phyloP scores from a whole-genome alignment of 805 yeast genomes.

The Barnettozyma siamensis region DNA sequence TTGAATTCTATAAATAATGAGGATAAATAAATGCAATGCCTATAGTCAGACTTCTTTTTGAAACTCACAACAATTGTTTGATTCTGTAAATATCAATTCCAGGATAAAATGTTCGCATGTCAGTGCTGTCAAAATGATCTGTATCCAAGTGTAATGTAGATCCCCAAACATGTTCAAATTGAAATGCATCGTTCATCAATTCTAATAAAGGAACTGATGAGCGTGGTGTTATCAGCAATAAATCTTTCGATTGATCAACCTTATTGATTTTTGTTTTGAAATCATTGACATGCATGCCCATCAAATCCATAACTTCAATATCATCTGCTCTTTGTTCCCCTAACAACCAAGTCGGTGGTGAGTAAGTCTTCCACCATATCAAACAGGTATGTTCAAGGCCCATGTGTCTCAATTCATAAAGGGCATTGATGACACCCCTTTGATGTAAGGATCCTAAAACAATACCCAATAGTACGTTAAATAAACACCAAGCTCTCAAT shows the following conservation, averaged over 20 bases:
- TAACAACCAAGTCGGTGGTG: conserved; percentile 88
- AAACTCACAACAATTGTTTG: neutral
- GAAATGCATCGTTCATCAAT: conserved; percentile 8
- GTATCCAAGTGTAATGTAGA: conserved; percentile 54
- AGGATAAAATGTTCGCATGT: conserved; percentile 44
- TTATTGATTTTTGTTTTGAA: conserved; percentile 21
- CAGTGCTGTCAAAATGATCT: conserved; percentile 62
- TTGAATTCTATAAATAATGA: conserved; percentile 87
- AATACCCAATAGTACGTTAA: conserved; percentile 53
- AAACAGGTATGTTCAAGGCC: conserved; percentile 32
- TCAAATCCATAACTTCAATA: conserved; percentile 35
- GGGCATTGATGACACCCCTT: conserved; percentile 77
- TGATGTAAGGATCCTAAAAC: conserved; percentile 84
- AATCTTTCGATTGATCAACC: conserved; percentile 9
- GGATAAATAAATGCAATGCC: neutral
- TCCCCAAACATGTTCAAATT: conserved; percentile 28
- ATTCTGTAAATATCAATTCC: conserved; percentile 58
- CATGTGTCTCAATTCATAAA: conserved; percentile 34
- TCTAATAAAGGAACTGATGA: conserved; percentile 22
- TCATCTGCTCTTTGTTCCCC: conserved; percentile 15
- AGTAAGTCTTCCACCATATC: conserved; percentile 91
- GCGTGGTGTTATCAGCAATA: conserved; percentile 17
- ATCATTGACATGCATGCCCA: conserved; percentile 36
- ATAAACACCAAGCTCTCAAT: conserved; percentile 48
- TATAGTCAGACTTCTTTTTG: neutral